phyloP scores from a whole-genome alignment of 805 yeast genomes.

The Isabelozyma gotoi region DNA sequence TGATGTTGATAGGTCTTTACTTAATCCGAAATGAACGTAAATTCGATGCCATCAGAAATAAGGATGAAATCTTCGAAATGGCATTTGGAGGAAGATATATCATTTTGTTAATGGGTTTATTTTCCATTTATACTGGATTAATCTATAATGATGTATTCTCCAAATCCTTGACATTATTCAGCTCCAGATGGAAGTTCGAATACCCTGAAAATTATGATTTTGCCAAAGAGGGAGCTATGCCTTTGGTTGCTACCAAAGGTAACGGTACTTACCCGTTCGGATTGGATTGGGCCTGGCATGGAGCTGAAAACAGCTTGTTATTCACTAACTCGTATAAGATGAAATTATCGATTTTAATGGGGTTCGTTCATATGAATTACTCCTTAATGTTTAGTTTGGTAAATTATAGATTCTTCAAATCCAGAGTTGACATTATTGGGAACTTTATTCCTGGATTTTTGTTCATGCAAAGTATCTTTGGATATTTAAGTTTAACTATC shows the following conservation, averaged over 20 bases:
- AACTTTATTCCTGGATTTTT: slow-evolving; percentile 92
- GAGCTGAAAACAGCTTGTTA: slow-evolving; percentile 85
- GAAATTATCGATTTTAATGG: slow-evolving; percentile 94
- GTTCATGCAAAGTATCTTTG: slow-evolving; percentile 96
- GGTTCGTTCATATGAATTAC: slow-evolving; percentile 91
- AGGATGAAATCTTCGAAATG: slow-evolving; percentile 96
- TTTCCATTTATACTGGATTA: slow-evolving; percentile 94
- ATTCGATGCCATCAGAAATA: slow-evolving; percentile 58
- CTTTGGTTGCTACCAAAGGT: slow-evolving; percentile 43
- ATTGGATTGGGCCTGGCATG: slow-evolving; percentile 95
- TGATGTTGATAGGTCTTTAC: slow-evolving; percentile 68
- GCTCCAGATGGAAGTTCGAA: slow-evolving; percentile 87
- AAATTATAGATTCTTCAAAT: slow-evolving; percentile 68
- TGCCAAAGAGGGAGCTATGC: slow-evolving; percentile 28
- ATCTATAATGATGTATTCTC: slow-evolving; percentile 94
- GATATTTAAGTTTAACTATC: slow-evolving; percentile 82
- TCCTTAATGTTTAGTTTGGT: slow-evolving; percentile 82
- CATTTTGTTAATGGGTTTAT: slow-evolving; percentile 85
- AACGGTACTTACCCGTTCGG: slow-evolving; percentile 74
- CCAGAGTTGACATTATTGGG: slow-evolving; percentile 80
- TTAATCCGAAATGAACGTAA: slow-evolving; percentile 74
- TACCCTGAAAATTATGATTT: slow-evolving; percentile 59
- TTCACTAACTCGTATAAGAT: slow-evolving; percentile 95
- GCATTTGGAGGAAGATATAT: slow-evolving; percentile 93
- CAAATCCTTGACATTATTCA: slow-evolving; percentile 82